Evolutionary conservation across 2,329 filamentous ascomycete genomes (phyloP), one percentile per base, ranked within the genome.

Genomic region (Aureobasidium sp.): DNA sequence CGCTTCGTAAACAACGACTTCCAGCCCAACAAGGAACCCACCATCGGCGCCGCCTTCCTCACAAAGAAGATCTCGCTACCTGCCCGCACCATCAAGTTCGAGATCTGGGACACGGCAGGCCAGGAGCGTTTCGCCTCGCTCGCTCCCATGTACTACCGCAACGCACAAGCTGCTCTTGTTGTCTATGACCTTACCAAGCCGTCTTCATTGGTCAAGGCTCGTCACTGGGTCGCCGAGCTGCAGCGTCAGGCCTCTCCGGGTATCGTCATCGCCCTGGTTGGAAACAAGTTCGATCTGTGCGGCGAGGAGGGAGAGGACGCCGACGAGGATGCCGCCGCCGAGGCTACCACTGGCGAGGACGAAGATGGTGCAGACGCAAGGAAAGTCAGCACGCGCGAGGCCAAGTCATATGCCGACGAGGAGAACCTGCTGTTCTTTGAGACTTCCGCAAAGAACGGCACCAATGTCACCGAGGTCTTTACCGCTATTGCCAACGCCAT

Each of bases 1-100:
- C 91, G 94, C 73, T 99, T 99, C 78, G 94, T 99, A 74, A 97
- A 97, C 83, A 94, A 99, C 79, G 93, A 97, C 78, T 99, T 99
- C 73, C 94, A 99, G 81, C 94, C 97, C 79, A 97, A 97, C 79
- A 97, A 97, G 82, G 94, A 99, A 77, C 94, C 94, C 65, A 99
- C 94, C 67, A 99, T 99, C 78, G 94, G 94, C 82, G 94, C 94
- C 72, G 94, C 94, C 67, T 99, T 99, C 79, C 81, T 99, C 68
- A 99, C 94, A 69, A 94, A 99, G 79, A 99, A 97, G 86, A 97
- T 93, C 81, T 94, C 91, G 72, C 88, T 97, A 45, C 93, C 93
- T 37, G 91, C 87, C 70, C 86, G 93, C 74, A 97, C 91, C 63
- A 80, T 81, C 72, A 81, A 84, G 67, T 81, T 81, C 67, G 79